Evolutionary conservation across 768 basidiomycete genomes (phyloP), one percentile per base, ranked within the genome.

Genomic region (Lanmaoa pseudosensibilis): DNA sequence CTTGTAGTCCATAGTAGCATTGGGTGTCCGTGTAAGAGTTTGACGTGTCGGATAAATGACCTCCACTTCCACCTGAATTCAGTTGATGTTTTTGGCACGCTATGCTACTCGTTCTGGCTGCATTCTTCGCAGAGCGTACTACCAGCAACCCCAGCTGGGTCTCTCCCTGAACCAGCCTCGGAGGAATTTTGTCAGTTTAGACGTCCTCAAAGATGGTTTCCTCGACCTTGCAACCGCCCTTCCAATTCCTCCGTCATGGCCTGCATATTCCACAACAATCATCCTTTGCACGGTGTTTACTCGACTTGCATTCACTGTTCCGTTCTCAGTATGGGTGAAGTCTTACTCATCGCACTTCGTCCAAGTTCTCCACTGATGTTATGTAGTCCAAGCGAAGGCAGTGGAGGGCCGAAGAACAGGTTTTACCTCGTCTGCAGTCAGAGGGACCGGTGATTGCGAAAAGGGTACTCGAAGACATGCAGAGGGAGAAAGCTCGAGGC

Each of bases 141-240:
- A 45, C 53, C 47, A 50, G 18, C 57, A 40, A 37, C 43, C 58
- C 10, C 59, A 27, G 27, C 49, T 45, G 8, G 48, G 50, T 39
- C 48, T 48, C 34, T 38, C 51, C 30, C 13, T 40, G 21, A 37
- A 48, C 25, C 46, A 38, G 30, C 33, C 57, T 50, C 56, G 58
- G 46, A 70, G 69, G 53, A 61, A 57, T 10, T 53, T 74, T 47
- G 57, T 51, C 52, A 62, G 57, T 53, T 41, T 73, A 45, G 69
- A 69, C 48, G 45, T 67, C 41, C 68, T 86, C 52, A 78, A 80
- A 36, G 78, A 90, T 65, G 85, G 83, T 11, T 91, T 92, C 65
- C 77, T 92, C 15, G 90, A 92, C 77, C 74, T 92, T 47, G 86
- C 90, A 23, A 66, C 83, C 37, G 88, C 87, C 4, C 74, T 92